phyloP scores from a whole-genome alignment of 2,329 filamentous ascomycete species.

The Tolypocladium ophioglossoides region DNA sequence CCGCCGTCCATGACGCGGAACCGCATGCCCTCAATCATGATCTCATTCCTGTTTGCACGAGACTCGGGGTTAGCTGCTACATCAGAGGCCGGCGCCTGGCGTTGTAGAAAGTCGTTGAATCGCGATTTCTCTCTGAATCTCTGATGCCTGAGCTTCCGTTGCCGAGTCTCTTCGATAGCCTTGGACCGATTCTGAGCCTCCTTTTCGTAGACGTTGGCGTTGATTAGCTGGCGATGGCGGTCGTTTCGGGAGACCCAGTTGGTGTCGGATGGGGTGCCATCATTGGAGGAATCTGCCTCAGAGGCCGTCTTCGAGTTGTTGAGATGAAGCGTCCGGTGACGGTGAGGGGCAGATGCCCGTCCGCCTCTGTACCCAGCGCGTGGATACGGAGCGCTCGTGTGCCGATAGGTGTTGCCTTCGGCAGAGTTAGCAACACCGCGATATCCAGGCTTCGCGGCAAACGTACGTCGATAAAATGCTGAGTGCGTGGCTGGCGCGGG shows the following conservation, averaged over 20 bases:
- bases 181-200: slow-evolving; percentile 56
- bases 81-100: slow-evolving; percentile 11
- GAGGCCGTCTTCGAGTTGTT: slow-evolving; percentile 31
- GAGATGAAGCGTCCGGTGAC: slow-evolving; percentile 51
- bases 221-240: slow-evolving; percentile 75
- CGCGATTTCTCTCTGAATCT: slow-evolving; percentile 50
- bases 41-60: slow-evolving; percentile 39
- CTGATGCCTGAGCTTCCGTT: slow-evolving; percentile 42
- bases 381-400: slow-evolving; percentile 21
- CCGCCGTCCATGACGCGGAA: slow-evolving; percentile 68
- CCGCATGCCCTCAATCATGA: slow-evolving; percentile 59
- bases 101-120: slow-evolving; percentile 28
- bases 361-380: slow-evolving; percentile 23
- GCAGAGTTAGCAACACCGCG: not conserved
- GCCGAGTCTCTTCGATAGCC: slow-evolving; percentile 60
- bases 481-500: slow-evolving; percentile 16
- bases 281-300: slow-evolving; percentile 25
- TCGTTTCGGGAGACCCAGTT: slow-evolving; percentile 62
- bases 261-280: slow-evolving; percentile 19
- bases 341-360: slow-evolving; percentile 26
- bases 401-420: slow-evolving; percentile 22
- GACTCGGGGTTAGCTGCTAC: slow-evolving; percentile 13
- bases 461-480: slow-evolving; percentile 26
- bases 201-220: slow-evolving; percentile 66
- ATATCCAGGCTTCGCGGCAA: not conserved